phyloP scores from a whole-genome alignment of 352 stramenopile species.

The Pythium pyrilobum region DNA sequence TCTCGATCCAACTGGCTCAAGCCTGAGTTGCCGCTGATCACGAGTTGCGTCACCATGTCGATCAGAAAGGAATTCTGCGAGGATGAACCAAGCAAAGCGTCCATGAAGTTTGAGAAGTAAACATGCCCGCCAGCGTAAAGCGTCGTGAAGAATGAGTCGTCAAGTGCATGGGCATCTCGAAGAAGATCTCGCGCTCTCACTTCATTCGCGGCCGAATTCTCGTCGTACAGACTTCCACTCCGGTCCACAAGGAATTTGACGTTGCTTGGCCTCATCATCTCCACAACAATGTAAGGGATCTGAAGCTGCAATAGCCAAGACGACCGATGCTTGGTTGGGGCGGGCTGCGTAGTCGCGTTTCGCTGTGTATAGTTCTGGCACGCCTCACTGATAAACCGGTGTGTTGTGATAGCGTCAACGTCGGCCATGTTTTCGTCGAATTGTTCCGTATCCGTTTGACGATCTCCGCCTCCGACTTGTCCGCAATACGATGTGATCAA shows the following conservation, averaged over 20 bases:
- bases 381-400: constrained; percentile 71
- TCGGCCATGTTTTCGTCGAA: constrained; percentile 74
- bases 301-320: neutral
- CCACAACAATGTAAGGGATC: constrained; percentile 53
- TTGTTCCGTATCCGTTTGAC: constrained; percentile 25
- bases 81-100: constrained; percentile 55
- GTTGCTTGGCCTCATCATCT: constrained; percentile 72
- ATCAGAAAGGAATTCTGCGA: constrained; percentile 58
- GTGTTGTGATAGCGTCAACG: constrained; percentile 69
- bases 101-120: constrained; percentile 69
- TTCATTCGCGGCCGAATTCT: constrained; percentile 27
- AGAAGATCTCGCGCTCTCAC: constrained; percentile 35
- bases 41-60: constrained; percentile 60
- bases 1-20: constrained; percentile 47
- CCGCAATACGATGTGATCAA: constrained; percentile 68
- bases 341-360: neutral
- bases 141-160: constrained; percentile 48
- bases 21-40: constrained; percentile 52
- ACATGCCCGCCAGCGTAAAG: constrained; percentile 61
- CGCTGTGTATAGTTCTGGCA: constrained; percentile 37
- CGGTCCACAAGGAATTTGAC: constrained; percentile 65
- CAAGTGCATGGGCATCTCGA: constrained; percentile 49
- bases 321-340: constrained; percentile 4
- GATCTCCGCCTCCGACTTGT: constrained; percentile 13
- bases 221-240: constrained; percentile 40